A percentile compares a stretch with the other conserved stretches of the same genome.
Conservation (phyloP, 768 basidiomycete species). For the Podaxis pistillaris region DNA sequence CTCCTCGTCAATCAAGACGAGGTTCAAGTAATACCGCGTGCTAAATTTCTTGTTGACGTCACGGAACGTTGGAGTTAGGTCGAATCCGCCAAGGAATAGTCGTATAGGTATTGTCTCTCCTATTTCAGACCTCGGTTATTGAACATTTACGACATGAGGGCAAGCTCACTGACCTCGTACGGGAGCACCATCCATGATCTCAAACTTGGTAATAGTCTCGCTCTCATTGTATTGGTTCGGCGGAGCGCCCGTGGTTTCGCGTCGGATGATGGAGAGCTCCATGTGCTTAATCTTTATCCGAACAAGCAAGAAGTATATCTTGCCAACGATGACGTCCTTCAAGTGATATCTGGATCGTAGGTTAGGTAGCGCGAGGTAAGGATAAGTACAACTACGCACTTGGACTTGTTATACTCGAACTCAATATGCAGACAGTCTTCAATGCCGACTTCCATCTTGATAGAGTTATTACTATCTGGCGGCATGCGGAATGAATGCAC, state of each 20-base stretch:
- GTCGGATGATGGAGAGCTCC: slow-evolving; percentile 96
- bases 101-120: slow-evolving; percentile 99
- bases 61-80: slow-evolving; percentile 96
- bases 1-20: slow-evolving; percentile 97
- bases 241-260: slow-evolving; percentile 94
- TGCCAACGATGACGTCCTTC: slow-evolving; percentile 98
- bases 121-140: slow-evolving; percentile 25
- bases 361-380: not conserved
- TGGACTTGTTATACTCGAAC: slow-evolving; percentile 99
- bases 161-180: slow-evolving; percentile 67
- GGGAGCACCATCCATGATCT: slow-evolving; percentile 98
- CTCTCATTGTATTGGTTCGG: slow-evolving; percentile 99
- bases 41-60: slow-evolving; percentile 99
- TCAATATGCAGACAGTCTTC: slow-evolving; percentile 99
- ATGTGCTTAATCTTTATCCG: slow-evolving; percentile 99
- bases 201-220: slow-evolving; percentile 98
- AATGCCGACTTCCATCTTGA: slow-evolving; percentile 99
- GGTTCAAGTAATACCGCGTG: slow-evolving; percentile 93
- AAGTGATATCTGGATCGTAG: slow-evolving; percentile 79
- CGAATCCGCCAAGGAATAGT: slow-evolving; percentile 96
- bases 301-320: slow-evolving; percentile 98
- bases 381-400: slow-evolving; percentile 51
- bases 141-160: not conserved
- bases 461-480: slow-evolving; percentile 95
- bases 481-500: slow-evolving; percentile 99